Percentiles rank a stretch among this genome's conserved stretches.
Conservation (phyloP, 768 basidiomycete species). For the Scleroderma citrinum region DNA sequence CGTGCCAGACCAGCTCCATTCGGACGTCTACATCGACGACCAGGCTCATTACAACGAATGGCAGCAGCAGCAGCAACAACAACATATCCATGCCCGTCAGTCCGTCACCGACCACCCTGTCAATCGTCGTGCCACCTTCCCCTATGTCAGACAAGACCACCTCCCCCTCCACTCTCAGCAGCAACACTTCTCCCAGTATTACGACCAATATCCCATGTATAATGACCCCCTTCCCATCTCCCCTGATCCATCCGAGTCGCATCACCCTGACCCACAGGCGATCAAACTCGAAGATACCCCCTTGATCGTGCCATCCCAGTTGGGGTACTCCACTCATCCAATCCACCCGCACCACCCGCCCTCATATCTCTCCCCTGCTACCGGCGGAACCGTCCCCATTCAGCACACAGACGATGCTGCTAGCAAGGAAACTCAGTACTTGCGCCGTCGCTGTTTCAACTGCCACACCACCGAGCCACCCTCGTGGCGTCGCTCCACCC, state of each 20-base stretch:
- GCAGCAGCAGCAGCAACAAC: constrained; percentile 34
- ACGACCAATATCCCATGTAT: constrained; percentile 33
- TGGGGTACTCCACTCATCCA: constrained; percentile 26
- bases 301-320: constrained; percentile 58
- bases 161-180: constrained; percentile 38
- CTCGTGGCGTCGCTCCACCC: constrained; percentile 80
- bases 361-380: constrained; percentile 37
- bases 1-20: constrained; percentile 34
- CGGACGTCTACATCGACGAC: constrained; percentile 31
- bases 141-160: constrained; percentile 70
- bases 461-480: constrained; percentile 91
- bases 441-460: constrained; percentile 83
- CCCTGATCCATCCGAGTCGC: constrained; percentile 18
- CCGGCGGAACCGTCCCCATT: constrained; percentile 47
- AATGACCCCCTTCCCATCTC: constrained; percentile 32
- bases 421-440: constrained; percentile 86
- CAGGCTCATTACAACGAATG: constrained; percentile 30
- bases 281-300: constrained; percentile 66
- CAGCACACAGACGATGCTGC: constrained; percentile 90
- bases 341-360: constrained; percentile 32
- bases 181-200: constrained; percentile 26
- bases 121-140: constrained; percentile 66
- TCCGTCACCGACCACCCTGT: constrained; percentile 38
- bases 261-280: constrained; percentile 21
- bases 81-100: constrained; percentile 14